Percentiles rank a stretch among this genome's conserved stretches.
Conservation (phyloP, 2,329 filamentous ascomycete genomes). For the Trichoderma cornu-damae region DNA sequence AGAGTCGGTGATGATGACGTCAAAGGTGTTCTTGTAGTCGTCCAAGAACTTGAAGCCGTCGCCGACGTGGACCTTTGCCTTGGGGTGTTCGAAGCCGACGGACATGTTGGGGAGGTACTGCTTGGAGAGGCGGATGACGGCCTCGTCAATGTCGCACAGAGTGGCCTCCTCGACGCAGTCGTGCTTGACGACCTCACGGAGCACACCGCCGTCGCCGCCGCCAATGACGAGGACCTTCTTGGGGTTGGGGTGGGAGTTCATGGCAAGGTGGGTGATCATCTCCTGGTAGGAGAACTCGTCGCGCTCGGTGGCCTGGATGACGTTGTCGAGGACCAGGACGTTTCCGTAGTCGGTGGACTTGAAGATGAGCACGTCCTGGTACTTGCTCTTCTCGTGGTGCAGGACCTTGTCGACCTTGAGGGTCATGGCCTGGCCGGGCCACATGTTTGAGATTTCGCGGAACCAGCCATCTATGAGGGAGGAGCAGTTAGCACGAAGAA, state of each 20-base stretch:
- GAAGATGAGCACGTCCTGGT: slow-evolving; percentile 98
- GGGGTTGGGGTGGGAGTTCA: slow-evolving; percentile 97
- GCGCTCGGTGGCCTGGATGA: slow-evolving; percentile 97
- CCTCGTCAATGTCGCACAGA: slow-evolving; percentile 98
- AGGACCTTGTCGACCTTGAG: slow-evolving; percentile 96
- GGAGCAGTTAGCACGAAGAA: not conserved
- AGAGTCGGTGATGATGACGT: slow-evolving; percentile 99
- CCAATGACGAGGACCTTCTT: slow-evolving; percentile 98
- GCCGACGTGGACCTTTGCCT: slow-evolving; percentile 85
- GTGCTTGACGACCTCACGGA: slow-evolving; percentile 99
- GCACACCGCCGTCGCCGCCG: slow-evolving; percentile 92
- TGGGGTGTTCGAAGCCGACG: slow-evolving; percentile 87
- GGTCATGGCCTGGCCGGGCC: slow-evolving; percentile 98
- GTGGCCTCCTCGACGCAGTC: slow-evolving; percentile 92
- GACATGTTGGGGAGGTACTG: slow-evolving; percentile 94
- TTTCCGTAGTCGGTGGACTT: slow-evolving; percentile 96
- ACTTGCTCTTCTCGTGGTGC: slow-evolving; percentile 98
- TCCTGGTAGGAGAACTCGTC: slow-evolving; percentile 99
- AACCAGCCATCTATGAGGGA: slow-evolving; percentile 90
- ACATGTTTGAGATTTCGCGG: slow-evolving; percentile 98
- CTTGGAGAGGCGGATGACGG: slow-evolving; percentile 97
- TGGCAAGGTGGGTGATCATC: slow-evolving; percentile 98
- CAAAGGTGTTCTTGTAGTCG: slow-evolving; percentile 94
- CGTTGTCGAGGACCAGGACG: slow-evolving; percentile 95
- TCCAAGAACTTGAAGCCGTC: slow-evolving; percentile 99